Conservation (phyloP, 2,329 filamentous ascomycete species). For the Sporothrix brunneoviolacea region DNA sequence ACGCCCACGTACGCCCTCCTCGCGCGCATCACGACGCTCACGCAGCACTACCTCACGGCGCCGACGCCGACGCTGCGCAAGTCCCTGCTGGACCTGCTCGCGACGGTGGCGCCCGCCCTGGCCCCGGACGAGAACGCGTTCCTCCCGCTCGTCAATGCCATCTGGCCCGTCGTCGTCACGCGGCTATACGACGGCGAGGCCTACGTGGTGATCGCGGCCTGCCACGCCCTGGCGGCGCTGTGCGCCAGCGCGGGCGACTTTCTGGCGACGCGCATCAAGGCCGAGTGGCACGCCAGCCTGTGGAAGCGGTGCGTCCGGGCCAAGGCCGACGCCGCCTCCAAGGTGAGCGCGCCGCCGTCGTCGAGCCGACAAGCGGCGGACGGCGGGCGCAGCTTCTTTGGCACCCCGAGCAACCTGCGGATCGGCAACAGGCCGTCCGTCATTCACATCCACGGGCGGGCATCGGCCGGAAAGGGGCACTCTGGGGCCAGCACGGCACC, state of each 20-base stretch:
- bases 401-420: neutral
- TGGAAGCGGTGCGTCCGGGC: slow-evolving; percentile 40
- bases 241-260: slow-evolving; percentile 75
- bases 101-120: slow-evolving; percentile 65
- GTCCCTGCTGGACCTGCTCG: slow-evolving; percentile 70
- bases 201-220: slow-evolving; percentile 63
- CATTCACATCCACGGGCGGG: slow-evolving; percentile 6
- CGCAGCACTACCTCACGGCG: slow-evolving; percentile 85
- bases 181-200: slow-evolving; percentile 60
- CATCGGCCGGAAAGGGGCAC: neutral
- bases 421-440: slow-evolving; percentile 6
- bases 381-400: neutral
- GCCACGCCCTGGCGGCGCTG: slow-evolving; percentile 60
- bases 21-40: slow-evolving; percentile 71
- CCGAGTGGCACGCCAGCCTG: slow-evolving; percentile 57
- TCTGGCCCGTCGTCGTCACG: slow-evolving; percentile 79
- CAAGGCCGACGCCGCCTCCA: slow-evolving; percentile 32
- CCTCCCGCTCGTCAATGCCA: slow-evolving; percentile 77
- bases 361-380: slow-evolving; percentile 4
- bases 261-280: slow-evolving; percentile 65
- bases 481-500: neutral
- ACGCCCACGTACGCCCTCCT: slow-evolving; percentile 77
- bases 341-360: slow-evolving; percentile 6
- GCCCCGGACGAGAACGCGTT: slow-evolving; percentile 74
- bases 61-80: slow-evolving; percentile 71